Evolutionary conservation across 2,329 filamentous ascomycete genomes (phyloP).

Genomic region (Botryotinia globosa): DNA sequence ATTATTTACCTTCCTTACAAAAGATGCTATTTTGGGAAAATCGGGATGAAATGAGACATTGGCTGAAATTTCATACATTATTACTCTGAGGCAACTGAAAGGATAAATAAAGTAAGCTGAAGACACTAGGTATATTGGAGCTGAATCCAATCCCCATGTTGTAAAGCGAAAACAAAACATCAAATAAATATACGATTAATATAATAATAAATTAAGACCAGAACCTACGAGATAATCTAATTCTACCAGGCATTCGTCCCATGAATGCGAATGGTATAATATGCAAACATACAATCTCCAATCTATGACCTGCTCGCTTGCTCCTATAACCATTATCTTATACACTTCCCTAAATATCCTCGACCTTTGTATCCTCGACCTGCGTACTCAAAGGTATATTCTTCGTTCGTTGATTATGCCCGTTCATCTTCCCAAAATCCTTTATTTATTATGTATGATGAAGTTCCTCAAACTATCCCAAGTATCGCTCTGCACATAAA

Average conservation of each 20-base stretch:
- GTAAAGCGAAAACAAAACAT: not conserved
- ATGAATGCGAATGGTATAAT: not conserved
- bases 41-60: not conserved
- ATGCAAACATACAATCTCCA: conserved; percentile 1
- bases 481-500: conserved; percentile 84
- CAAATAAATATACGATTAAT: conserved; percentile 6
- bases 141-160: not conserved
- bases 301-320: conserved; percentile 5
- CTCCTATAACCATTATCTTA: not conserved
- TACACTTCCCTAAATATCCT: not conserved
- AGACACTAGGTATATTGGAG: not conserved
- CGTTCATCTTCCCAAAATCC: not conserved
- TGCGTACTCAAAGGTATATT: not conserved
- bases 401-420: not conserved
- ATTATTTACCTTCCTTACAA: not conserved
- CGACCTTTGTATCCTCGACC: not conserved
- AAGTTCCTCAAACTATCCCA: conserved; percentile 88
- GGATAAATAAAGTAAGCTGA: not conserved
- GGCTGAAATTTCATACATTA: not conserved
- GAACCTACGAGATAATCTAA: conserved; percentile 4
- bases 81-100: not conserved
- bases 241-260: not conserved
- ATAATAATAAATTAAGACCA: not conserved
- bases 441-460: conserved; percentile 74
- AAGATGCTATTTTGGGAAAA: not conserved